Evolutionary conservation across 495 filamentous ascomycete genomes (phyloP), one percentile per base, ranked within the genome.

Genomic region (Penicillium maclennaniae): DNA sequence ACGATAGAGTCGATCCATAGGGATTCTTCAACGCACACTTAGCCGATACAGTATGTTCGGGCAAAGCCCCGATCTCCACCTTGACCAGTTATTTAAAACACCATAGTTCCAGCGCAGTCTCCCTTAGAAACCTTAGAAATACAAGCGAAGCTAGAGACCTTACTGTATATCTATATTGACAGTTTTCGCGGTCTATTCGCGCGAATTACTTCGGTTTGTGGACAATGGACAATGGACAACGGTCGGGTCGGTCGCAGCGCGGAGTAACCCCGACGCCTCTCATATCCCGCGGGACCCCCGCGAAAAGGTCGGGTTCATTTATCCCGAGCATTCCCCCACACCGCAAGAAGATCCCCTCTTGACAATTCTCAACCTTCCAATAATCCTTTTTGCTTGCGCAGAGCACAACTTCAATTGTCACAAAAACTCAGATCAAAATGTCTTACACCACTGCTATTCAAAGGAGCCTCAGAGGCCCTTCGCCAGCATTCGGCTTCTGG

Each of bases 401-500:
- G 31, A 34, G 2, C 15, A 14, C 10, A 34, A 12, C 31, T 34
- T 28, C 27, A 5, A 34, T 16, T n/a, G 25, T n/a, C 15, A 26
- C 8, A 16, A 17, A 31, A 4, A 36, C 2, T 17, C 8, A 17
- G 20, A 36, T 26, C n/a, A 56, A 55, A 37, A 68, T 68, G 65
- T 39, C 65, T 8, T 59, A 66, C 58, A 57, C 56, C 27, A 66
- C 65, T 27, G 51, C 62, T 15, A 59, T 68, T 42, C 43, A 48
- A 14, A 26, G 55, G 31, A 53, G 43, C 31, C 49, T 68, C 23
- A 42, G 63, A 28, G 55, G 54, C 39, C 42, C 56, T 7, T 44
- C 53, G 0, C 38, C 49, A 0, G 57, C 69, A 31, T 69, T 60
- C 38, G 69, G 69, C n/a, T 71, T 71, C 61, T 71, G 69, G 69